Evolutionary conservation across 2,329 filamentous ascomycete genomes (phyloP).

Genomic region (Amauroascus verrucosus): DNA sequence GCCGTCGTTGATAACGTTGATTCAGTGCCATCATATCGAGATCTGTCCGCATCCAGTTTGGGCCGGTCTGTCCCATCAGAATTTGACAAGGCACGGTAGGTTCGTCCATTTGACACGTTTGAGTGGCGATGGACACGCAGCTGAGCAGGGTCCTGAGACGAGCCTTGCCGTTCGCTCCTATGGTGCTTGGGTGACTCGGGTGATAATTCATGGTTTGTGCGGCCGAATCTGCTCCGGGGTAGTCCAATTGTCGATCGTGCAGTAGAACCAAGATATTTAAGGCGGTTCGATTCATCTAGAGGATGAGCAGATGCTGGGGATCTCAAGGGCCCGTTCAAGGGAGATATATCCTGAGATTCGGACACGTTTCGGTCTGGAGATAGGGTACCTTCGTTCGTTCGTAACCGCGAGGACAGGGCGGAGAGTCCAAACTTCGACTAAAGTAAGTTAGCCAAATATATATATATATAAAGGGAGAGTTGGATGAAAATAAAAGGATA

Average conservation of each 20-base stretch:
- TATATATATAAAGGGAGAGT: background rate
- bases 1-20: slow-evolving; percentile 81
- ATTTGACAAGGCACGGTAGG: slow-evolving; percentile 27
- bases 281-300: slow-evolving; percentile 29
- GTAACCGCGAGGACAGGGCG: slow-evolving; percentile 28
- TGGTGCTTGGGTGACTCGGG: slow-evolving; percentile 24
- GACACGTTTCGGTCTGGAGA: slow-evolving; percentile 29
- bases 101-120: slow-evolving; percentile 27
- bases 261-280: slow-evolving; percentile 26
- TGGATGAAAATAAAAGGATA: background rate
- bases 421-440: slow-evolving; percentile 32
- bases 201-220: slow-evolving; percentile 28
- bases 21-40: slow-evolving; percentile 57
- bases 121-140: slow-evolving; percentile 27
- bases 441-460: background rate
- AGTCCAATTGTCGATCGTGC: slow-evolving; percentile 30
- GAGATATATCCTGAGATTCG: slow-evolving; percentile 24
- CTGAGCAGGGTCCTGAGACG: slow-evolving; percentile 14
- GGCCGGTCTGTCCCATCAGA: slow-evolving; percentile 29
- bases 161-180: slow-evolving; percentile 15
- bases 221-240: slow-evolving; percentile 30
- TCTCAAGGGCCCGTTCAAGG: slow-evolving; percentile 24
- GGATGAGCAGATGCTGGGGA: slow-evolving; percentile 30
- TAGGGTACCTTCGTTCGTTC: slow-evolving; percentile 27
- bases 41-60: slow-evolving; percentile 25